Evolutionary conservation across 129 eudicot genomes (phyloP).

Genomic region (Kitagawia praeruptora): DNA sequence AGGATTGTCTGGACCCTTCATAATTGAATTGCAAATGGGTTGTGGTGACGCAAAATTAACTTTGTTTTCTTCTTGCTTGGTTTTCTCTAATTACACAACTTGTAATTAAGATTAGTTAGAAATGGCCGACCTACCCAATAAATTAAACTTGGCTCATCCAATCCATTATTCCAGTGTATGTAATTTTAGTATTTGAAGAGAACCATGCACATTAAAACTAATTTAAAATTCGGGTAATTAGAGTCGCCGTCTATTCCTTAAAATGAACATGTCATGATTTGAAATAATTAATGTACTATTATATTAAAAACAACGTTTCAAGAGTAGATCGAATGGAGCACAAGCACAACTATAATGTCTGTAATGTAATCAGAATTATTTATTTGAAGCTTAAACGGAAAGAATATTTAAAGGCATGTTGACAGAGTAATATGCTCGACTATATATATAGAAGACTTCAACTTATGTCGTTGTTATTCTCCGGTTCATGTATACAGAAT

Average conservation of each 20-base stretch:
- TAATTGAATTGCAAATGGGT: neutral
- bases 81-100: neutral
- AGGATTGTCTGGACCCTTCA: neutral
- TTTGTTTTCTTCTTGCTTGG: neutral
- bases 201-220: neutral
- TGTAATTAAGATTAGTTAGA: neutral
- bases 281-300: no score
- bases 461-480: neutral
- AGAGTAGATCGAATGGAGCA: no score
- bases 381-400: neutral
- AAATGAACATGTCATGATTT: no score
- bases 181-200: neutral
- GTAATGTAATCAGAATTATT: neutral
- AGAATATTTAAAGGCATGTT: neutral
- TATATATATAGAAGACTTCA: neutral
- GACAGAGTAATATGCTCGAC: neutral
- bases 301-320: no score
- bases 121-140: neutral
- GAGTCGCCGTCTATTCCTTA: neutral
- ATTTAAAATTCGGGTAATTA: neutral
- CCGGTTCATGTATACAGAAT: neutral
- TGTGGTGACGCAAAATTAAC: neutral
- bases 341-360: no score
- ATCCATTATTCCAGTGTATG: neutral
- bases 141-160: neutral